Base-by-base conservation (phyloP, 192 early-diverging fungal genomes). In the Ambispora gerdemannii region DNA sequence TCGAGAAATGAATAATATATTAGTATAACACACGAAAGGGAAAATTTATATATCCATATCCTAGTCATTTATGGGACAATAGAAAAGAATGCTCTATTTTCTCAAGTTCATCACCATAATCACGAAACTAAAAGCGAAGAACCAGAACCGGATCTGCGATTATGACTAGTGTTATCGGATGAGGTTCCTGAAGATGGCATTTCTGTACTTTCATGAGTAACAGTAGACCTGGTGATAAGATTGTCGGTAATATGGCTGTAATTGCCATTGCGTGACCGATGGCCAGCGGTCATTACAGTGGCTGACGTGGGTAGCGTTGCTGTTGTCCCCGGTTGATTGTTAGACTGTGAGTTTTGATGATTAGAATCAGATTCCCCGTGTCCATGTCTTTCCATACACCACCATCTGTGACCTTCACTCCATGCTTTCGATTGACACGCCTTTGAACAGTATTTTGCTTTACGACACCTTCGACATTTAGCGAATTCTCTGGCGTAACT, bases 391-490 rank as follows among this genome's bases (percentile, higher is more conserved):
- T 91, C 89, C 4, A 85, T 82, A 72, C 91, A 92, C 91, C 91
- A 92, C 85, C 87, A 85, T 47, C 89, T 80, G 72, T 92, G 91
- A 4, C 91, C 89, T 58, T 89, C 87, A 24, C 82, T 85, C 91
- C 91, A 92, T 4, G 91, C 88, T 52, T 82, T 84, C 62, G 84
- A 86, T 69, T 91, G 89, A 53, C 91, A 92, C 31, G 77, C 70
- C 71, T 90, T 90, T 67, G 88, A 88, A 75, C 94, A 95, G 74
- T 95, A 95, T 52, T 90, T 92, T 59, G 91, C 92, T 63, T 91
- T 90, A 64, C 92, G 84, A 77, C 94, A 95, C 56, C 90, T 76
- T 30, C 89, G 90, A 76, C 94, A 95, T 80, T 92, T 94, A 36
- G 88, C 85, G 81, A 93, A 93, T 79, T 93, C 86, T 65, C 89